A percentile compares a stretch with the other conserved stretches of the same genome.
These are phyloP conservation scores for Porpolomopsis calyptriformis DNA, from an alignment of 768 basidiomycete species.

Conservation along the genomic window DNA sequence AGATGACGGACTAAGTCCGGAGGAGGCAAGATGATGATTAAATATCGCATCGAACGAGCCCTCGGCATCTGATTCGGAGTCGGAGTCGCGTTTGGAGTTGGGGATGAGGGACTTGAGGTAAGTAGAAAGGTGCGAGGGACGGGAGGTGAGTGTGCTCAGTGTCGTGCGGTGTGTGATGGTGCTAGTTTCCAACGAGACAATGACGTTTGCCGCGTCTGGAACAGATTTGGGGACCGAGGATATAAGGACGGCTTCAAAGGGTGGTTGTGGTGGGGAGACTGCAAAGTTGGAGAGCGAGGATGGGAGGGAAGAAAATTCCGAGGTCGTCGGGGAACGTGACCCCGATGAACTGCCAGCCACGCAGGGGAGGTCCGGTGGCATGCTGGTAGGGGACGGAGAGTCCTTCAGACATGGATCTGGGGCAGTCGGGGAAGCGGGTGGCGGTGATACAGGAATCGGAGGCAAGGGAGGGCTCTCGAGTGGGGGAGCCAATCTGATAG, in stretches of 20 bases:
- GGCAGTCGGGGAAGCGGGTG: constrained; percentile 1
- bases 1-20: constrained; percentile 41
- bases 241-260: constrained; percentile 59
- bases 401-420: not conserved
- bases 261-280: constrained; percentile 34
- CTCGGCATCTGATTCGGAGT: constrained; percentile 43
- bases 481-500: constrained; percentile 18
- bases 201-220: constrained; percentile 48
- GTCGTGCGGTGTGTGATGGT: constrained; percentile 58
- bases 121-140: constrained; percentile 54
- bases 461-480: constrained; percentile 46
- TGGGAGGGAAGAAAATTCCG: constrained; percentile 37
- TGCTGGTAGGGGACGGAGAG: constrained; percentile 21
- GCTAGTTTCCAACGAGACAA: constrained; percentile 67
- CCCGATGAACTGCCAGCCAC: constrained; percentile 38
- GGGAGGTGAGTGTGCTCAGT: constrained; percentile 53
- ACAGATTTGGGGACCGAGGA: constrained; percentile 40
- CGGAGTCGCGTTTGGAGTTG: constrained; percentile 27
- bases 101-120: constrained; percentile 41
- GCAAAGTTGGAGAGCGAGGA: constrained; percentile 37
- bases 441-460: constrained; percentile 33
- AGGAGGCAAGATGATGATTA: constrained; percentile 51
- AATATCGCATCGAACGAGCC: constrained; percentile 31
- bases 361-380: no score
- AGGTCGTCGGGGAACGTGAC: constrained; percentile 22